Percentiles rank a stretch among this genome's conserved stretches.
Conservation (phyloP, 768 basidiomycete genomes). For the Kwoniella pini region DNA sequence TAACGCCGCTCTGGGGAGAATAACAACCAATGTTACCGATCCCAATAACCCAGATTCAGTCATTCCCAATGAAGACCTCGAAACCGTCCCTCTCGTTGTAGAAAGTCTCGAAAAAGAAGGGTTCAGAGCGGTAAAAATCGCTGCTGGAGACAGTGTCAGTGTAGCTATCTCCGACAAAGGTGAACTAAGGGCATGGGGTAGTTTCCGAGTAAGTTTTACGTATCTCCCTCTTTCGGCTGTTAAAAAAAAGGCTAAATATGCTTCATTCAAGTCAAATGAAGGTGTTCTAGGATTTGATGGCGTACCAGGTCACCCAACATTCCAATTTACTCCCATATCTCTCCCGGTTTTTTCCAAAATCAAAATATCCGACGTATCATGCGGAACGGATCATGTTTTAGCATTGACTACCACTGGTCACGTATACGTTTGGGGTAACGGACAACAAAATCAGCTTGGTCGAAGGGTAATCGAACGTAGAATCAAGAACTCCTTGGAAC, state of each 20-base stretch:
- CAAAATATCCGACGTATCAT: slow-evolving; percentile 67
- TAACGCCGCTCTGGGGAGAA: slow-evolving; percentile 80
- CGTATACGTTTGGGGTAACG: slow-evolving; percentile 86
- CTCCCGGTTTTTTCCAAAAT: slow-evolving; percentile 51
- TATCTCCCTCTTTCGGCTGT: too few species aligned
- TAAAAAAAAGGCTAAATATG: too few species aligned
- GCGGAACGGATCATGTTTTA: slow-evolving; percentile 85
- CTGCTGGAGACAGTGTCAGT: slow-evolving; percentile 83
- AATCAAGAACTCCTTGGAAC: slow-evolving; percentile 83
- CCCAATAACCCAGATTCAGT: slow-evolving; percentile 48
- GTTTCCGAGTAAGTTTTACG: slow-evolving; percentile 69
- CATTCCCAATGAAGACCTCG: slow-evolving; percentile 55
- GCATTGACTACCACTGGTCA: slow-evolving; percentile 84
- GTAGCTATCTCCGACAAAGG: slow-evolving; percentile 79
- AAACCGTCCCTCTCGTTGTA: slow-evolving; percentile 57
- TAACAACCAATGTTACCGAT: slow-evolving; percentile 63
- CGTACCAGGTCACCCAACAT: slow-evolving; percentile 42
- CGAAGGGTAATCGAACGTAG: slow-evolving; percentile 84
- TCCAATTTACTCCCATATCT: slow-evolving; percentile 56
- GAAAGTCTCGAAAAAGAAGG: slow-evolving; percentile 68
- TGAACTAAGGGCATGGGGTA: slow-evolving; percentile 81
- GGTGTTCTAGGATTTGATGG: slow-evolving; percentile 53
- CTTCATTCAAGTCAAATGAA: slow-evolving; percentile 53
- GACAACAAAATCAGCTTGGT: slow-evolving; percentile 87
- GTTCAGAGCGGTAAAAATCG: slow-evolving; percentile 79